A percentile compares a stretch with the other conserved stretches of the same genome.
These are phyloP conservation scores for Capronia americana DNA, from an alignment of 2,329 filamentous ascomycete genomes.

Conservation along the genomic window DNA sequence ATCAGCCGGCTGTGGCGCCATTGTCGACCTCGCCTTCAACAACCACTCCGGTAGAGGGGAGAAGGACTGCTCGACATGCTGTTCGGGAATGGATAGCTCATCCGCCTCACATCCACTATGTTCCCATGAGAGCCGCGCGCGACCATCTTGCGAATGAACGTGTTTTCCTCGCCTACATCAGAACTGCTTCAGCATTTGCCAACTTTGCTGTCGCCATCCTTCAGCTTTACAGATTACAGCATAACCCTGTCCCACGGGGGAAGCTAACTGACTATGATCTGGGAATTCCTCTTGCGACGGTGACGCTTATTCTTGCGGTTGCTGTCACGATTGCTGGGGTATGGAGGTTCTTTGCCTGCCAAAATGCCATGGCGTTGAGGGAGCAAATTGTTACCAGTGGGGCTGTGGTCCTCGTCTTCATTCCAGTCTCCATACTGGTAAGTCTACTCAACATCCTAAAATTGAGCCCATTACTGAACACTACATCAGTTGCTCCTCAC, in stretches of 20 bases:
- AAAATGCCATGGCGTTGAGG: conserved; percentile 21
- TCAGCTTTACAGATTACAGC: conserved; percentile 27
- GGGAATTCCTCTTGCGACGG: conserved; percentile 21
- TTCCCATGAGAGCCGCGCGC: conserved; percentile 17
- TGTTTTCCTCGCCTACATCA: conserved; percentile 28
- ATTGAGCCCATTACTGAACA: conserved; percentile 2
- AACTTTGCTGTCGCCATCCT: conserved; percentile 24
- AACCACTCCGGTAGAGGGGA: neutral
- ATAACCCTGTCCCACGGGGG: conserved; percentile 11
- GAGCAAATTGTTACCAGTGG: conserved; percentile 22
- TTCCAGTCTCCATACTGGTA: conserved; percentile 9
- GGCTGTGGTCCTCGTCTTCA: conserved; percentile 17
- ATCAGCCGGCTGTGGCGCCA: neutral
- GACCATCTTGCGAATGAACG: conserved; percentile 33
- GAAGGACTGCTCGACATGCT: neutral
- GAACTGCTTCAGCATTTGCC: conserved; percentile 25
- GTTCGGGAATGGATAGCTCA: neutral
- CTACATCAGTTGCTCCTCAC: conserved; percentile 17
- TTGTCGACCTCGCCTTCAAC: neutral
- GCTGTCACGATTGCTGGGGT: conserved; percentile 19
- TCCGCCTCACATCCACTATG: neutral
- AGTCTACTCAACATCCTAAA: neutral
- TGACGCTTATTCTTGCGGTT: conserved; percentile 18
- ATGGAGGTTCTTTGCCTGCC: conserved; percentile 26
- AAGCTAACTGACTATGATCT: conserved; percentile 23